phyloP scores from a whole-genome alignment of 2,329 filamentous ascomycete species.

The Lachnellula arida region DNA sequence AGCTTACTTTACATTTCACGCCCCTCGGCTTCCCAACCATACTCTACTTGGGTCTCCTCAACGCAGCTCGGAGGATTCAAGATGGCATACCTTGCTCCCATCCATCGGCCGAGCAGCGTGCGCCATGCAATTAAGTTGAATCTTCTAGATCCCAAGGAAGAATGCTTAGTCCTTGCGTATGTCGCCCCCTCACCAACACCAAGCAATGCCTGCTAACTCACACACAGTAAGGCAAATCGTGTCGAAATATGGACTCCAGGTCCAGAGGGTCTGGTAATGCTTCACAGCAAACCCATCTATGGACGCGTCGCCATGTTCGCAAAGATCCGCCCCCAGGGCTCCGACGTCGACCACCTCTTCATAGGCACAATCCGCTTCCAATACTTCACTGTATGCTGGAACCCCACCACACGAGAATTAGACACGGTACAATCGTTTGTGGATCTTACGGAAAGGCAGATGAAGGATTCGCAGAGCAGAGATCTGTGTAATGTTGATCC shows the following conservation, averaged over 20 bases:
- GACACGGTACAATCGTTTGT: slow-evolving; percentile 46
- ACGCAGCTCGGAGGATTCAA: slow-evolving; percentile 1
- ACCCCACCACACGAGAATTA: slow-evolving; percentile 49
- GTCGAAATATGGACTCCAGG: slow-evolving; percentile 76
- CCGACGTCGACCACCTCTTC: slow-evolving; percentile 78
- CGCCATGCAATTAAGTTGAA: slow-evolving; percentile 80
- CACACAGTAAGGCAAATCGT: slow-evolving; percentile 70
- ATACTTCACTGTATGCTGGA: slow-evolving; percentile 89
- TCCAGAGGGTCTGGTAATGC: slow-evolving; percentile 59
- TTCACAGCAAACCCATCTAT: slow-evolving; percentile 69
- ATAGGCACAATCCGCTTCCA: slow-evolving; percentile 85
- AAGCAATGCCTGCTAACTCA: slow-evolving; percentile 17
- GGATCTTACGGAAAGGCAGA: slow-evolving; percentile 53
- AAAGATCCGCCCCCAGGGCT: slow-evolving; percentile 69
- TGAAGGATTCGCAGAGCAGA: slow-evolving; percentile 75
- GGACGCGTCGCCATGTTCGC: slow-evolving; percentile 84
- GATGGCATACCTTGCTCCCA: slow-evolving; percentile 94
- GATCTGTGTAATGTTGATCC: slow-evolving; percentile 84
- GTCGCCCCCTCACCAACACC: slow-evolving; percentile 30
- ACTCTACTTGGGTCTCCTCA: background rate
- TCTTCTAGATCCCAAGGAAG: slow-evolving; percentile 68
- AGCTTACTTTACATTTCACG: background rate
- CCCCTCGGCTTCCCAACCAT: background rate
- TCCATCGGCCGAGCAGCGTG: slow-evolving; percentile 87
- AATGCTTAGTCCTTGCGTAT: slow-evolving; percentile 85